These are phyloP conservation scores for Hyaloscypha bicolor DNA, from an alignment of 495 filamentous ascomycete genomes.

Conservation along the genomic window DNA sequence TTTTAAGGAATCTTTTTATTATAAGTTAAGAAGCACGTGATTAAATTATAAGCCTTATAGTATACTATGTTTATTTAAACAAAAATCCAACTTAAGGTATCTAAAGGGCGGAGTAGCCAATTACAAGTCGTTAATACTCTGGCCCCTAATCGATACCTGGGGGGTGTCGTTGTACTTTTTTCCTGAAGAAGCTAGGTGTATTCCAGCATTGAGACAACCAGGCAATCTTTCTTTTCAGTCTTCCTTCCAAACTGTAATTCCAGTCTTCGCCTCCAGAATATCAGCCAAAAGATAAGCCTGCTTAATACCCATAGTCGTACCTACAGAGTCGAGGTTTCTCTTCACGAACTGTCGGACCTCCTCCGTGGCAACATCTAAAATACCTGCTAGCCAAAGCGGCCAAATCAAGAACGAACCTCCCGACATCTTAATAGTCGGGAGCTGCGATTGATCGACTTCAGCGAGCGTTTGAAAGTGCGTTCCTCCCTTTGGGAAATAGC, in stretches of 20 bases:
- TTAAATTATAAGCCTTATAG: too few relatives aligned
- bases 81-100: too few relatives aligned
- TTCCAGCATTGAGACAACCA: too few relatives aligned
- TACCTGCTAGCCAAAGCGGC: constrained; percentile 49
- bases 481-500: constrained; percentile 17
- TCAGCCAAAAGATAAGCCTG: constrained; percentile 19
- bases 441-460: neutral
- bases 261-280: neutral
- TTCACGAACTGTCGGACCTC: constrained; percentile 45
- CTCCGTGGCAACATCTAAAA: constrained; percentile 37
- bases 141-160: too few relatives aligned
- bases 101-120: too few relatives aligned
- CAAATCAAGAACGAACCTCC: constrained; percentile 50
- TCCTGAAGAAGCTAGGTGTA: too few relatives aligned
- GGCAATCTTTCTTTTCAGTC: too few relatives aligned
- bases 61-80: too few relatives aligned
- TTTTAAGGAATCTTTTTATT: too few relatives aligned
- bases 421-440: constrained; percentile 9
- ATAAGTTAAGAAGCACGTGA: too few relatives aligned
- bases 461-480: neutral
- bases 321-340: constrained; percentile 44
- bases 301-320: constrained; percentile 42
- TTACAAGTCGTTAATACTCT: too few relatives aligned
- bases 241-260: neutral
- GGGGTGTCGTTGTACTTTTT: too few relatives aligned